Percentiles rank a stretch among this genome's conserved stretches.
Evolutionary conservation across 2,329 filamentous ascomycete genomes (phyloP).

Genomic region (Phialophora expanda): DNA sequence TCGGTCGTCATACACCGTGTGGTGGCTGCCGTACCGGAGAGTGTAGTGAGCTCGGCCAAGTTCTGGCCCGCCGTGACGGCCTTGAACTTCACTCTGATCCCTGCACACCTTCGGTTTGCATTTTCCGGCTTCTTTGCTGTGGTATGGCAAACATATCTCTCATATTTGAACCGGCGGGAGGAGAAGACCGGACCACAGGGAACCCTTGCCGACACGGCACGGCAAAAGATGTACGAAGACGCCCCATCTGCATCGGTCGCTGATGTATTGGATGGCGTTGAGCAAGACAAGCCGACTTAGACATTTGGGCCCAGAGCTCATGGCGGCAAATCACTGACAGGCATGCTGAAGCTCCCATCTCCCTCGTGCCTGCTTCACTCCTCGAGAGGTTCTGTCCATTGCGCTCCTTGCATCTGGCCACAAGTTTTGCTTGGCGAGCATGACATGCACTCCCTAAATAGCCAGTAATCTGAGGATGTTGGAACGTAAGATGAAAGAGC

Average conservation of each 20-base stretch:
- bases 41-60: conserved; percentile 79
- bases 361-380: no score
- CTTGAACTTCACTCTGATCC: conserved; percentile 81
- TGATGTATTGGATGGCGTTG: conserved; percentile 22
- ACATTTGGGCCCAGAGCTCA: neutral
- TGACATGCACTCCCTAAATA: no score
- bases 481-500: no score
- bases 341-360: no score
- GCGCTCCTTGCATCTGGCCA: no score
- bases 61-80: conserved; percentile 88
- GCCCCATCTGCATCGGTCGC: conserved; percentile 28
- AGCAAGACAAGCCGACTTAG: conserved; percentile 8
- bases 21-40: conserved; percentile 74
- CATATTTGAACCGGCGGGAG: conserved; percentile 49
- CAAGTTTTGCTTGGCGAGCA: no score
- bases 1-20: conserved; percentile 72
- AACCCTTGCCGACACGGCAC: conserved; percentile 24
- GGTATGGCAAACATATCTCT: conserved; percentile 91
- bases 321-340: no score
- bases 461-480: no score
- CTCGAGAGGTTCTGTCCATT: no score
- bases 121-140: conserved; percentile 81
- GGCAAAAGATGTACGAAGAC: conserved; percentile 29
- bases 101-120: conserved; percentile 76
- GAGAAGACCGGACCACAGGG: conserved; percentile 34